These are phyloP conservation scores for Eragrostis curvula DNA, from an alignment of 176 grass and related monocot species.

Conservation along the genomic window DNA sequence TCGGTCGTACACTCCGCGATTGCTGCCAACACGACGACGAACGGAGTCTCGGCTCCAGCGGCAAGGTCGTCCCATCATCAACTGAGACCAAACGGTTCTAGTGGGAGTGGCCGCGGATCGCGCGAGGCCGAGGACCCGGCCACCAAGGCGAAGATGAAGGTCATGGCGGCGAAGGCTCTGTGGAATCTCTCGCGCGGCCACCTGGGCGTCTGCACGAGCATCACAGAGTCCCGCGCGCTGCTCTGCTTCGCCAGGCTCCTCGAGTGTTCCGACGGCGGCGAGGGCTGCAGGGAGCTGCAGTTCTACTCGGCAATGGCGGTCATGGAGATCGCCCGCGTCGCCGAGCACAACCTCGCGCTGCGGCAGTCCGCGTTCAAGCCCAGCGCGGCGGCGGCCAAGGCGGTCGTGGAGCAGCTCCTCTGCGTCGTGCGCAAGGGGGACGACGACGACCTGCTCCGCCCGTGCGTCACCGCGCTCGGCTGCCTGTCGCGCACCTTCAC, in stretches of 20 bases:
- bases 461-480: constrained; percentile 73
- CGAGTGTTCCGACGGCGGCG: constrained; percentile 53
- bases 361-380: constrained; percentile 91
- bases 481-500: constrained; percentile 86
- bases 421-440: constrained; percentile 51
- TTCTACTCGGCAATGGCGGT: constrained; percentile 81
- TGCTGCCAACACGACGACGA: constrained; percentile 41
- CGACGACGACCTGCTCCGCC: constrained; percentile 64
- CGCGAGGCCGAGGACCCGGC: constrained; percentile 63
- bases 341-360: constrained; percentile 73
- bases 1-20: constrained; percentile 69
- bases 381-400: constrained; percentile 61
- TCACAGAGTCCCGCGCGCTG: constrained; percentile 90
- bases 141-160: constrained; percentile 73
- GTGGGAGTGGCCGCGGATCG: constrained; percentile 34
- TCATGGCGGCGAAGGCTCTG: constrained; percentile 90
- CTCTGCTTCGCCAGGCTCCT: constrained; percentile 88
- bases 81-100: constrained; percentile 37
- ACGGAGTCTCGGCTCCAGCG: neutral
- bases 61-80: neutral
- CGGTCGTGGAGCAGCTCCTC: constrained; percentile 77
- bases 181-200: constrained; percentile 71
- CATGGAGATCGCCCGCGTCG: constrained; percentile 83
- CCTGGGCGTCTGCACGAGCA: constrained; percentile 68
- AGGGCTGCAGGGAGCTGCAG: constrained; percentile 49